A percentile compares a stretch with the other conserved stretches of the same genome.
phyloP scores from a whole-genome alignment of 176 grass and related monocot species.

The maize (Zea mays) region DNA sequence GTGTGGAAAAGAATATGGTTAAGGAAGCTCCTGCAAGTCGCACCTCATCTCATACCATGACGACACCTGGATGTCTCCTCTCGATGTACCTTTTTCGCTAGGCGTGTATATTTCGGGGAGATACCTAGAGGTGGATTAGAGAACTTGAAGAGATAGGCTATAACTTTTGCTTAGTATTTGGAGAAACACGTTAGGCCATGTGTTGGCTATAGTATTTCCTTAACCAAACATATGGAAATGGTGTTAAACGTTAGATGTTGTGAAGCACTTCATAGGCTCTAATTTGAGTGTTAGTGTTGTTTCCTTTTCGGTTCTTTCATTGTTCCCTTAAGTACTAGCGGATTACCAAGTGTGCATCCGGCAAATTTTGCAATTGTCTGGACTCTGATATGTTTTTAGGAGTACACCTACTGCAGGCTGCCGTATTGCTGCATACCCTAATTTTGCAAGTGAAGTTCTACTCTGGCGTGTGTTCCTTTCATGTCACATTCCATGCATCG shows the following conservation, averaged over 20 bases:
- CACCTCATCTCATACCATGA: conserved; percentile 12
- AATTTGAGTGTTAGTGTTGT: conserved; percentile 19
- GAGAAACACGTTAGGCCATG: not conserved
- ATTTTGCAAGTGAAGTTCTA: not conserved
- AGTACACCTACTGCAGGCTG: not conserved
- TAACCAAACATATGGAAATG: conserved; percentile 27
- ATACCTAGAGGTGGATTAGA: conserved; percentile 25
- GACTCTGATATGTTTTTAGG: not conserved
- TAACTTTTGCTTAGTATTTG: conserved; percentile 25
- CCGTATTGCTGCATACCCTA: not conserved
- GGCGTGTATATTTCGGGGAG: not conserved
- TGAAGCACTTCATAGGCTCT: conserved; percentile 39
- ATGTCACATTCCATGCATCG: not conserved
- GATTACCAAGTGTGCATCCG: not conserved
- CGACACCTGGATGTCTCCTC: not conserved
- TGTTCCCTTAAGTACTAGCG: not conserved
- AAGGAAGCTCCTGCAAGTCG: conserved; percentile 7
- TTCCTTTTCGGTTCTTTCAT: not conserved
- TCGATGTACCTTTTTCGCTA: not conserved
- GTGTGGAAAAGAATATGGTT: conserved; percentile 9
- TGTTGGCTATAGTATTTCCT: conserved; percentile 33
- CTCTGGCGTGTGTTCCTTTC: not conserved
- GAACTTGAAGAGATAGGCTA: conserved; percentile 30
- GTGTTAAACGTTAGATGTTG: conserved; percentile 30
- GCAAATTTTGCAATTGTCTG: not conserved